These are phyloP conservation scores for Epichloe uncinata DNA, from an alignment of 2,329 filamentous ascomycete genomes.

Conservation along the genomic window DNA sequence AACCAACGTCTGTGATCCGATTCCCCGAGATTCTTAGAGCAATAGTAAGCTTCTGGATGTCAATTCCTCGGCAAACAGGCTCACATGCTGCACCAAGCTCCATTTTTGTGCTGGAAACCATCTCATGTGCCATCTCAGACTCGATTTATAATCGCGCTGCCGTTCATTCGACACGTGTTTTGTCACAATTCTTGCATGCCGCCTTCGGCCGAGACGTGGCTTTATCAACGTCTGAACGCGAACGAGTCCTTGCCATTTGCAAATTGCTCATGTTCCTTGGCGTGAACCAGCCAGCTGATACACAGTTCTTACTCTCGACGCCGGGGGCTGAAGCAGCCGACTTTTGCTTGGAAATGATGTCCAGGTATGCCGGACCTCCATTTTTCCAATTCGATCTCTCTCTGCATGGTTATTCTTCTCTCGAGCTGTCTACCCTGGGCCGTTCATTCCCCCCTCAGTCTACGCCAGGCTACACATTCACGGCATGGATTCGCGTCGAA, in stretches of 20 bases:
- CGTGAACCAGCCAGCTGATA: constrained; percentile 68
- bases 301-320: constrained; percentile 53
- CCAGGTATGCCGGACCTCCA: constrained; percentile 61
- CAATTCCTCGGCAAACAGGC: constrained; percentile 37
- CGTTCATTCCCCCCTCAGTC: constrained; percentile 71
- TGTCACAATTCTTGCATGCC: constrained; percentile 52
- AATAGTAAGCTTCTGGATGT: constrained; percentile 50
- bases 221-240: constrained; percentile 41
- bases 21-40: constrained; percentile 50
- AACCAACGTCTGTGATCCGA: constrained; percentile 37
- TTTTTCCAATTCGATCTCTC: constrained; percentile 93
- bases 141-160: constrained; percentile 58
- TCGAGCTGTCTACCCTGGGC: constrained; percentile 79
- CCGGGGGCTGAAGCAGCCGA: constrained; percentile 43
- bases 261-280: constrained; percentile 60
- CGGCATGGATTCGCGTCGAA: constrained; percentile 81
- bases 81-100: constrained; percentile 38
- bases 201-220: constrained; percentile 40
- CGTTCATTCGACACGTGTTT: constrained; percentile 58
- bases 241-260: constrained; percentile 53
- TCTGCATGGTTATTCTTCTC: constrained; percentile 72
- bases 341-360: constrained; percentile 62
- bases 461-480: constrained; percentile 76
- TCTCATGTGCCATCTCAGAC: constrained; percentile 42
- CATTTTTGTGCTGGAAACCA: constrained; percentile 51